phyloP scores from a whole-genome alignment of 306 rosid species.

The Nissolia schottii region DNA sequence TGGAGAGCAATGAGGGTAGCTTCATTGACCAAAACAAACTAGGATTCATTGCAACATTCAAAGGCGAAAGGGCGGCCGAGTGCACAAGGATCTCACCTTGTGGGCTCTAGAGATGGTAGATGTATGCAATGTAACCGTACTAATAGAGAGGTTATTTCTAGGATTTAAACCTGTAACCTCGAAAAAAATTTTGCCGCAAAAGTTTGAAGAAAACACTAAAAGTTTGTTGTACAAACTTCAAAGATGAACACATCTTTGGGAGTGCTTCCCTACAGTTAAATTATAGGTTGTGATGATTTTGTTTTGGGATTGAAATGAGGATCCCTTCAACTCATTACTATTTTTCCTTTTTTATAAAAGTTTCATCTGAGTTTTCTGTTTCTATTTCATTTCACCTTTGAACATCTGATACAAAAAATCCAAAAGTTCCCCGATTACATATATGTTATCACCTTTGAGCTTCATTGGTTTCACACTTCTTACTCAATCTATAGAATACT shows the following conservation, averaged over 20 bases:
- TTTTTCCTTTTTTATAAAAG: neutral
- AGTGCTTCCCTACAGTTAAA: neutral
- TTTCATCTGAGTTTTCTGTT: neutral
- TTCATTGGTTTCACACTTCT: neutral
- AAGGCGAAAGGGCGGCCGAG: too few relatives aligned
- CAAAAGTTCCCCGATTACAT: neutral
- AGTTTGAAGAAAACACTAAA: neutral
- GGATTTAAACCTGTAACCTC: too few relatives aligned
- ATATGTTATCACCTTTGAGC: neutral
- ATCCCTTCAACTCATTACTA: neutral
- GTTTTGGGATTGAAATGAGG: slow-evolving; percentile 1
- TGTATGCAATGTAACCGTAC: too few relatives aligned
- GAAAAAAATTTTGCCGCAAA: too few relatives aligned
- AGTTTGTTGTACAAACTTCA: neutral
- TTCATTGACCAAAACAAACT: neutral
- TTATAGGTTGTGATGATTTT: slow-evolving; percentile 5
- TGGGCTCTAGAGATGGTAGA: too few relatives aligned
- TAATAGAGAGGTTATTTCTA: too few relatives aligned
- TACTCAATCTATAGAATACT: neutral
- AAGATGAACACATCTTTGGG: neutral
- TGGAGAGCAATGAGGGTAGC: slow-evolving; percentile 22
- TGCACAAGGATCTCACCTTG: too few relatives aligned
- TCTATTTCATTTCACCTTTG: neutral
- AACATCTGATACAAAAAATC: neutral
- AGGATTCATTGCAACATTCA: slow-evolving; percentile 17